Evolutionary conservation across 73 alveolate genomes (phyloP).

Genomic region (Effrenium voratum): DNA sequence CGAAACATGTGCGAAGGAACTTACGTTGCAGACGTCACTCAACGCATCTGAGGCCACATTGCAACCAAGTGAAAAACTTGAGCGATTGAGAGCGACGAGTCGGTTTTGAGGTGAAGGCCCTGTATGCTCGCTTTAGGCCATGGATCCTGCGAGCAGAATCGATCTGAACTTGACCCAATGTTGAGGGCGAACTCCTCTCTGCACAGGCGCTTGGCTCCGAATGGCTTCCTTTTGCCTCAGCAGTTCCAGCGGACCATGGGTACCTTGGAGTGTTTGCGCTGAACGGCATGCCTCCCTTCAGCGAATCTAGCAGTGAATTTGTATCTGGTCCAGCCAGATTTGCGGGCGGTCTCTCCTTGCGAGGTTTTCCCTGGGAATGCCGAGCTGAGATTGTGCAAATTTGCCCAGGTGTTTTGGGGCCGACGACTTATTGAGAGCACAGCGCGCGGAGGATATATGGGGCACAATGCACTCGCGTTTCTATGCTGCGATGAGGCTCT

Average conservation of each 20-base stretch:
- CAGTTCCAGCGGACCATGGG: constrained; percentile 46
- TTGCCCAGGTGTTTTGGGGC: constrained; percentile 13
- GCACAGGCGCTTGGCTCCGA: constrained; percentile 20
- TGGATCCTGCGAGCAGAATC: not conserved
- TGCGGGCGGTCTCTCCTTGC: no score
- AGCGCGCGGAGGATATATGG: not conserved
- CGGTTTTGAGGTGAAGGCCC: constrained; percentile 8
- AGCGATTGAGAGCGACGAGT: not conserved
- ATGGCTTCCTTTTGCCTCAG: constrained; percentile 17
- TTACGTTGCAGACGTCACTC: not conserved
- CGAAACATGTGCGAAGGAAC: no score
- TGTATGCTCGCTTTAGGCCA: constrained; percentile 14
- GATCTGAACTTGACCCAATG: no score
- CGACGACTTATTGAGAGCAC: not conserved
- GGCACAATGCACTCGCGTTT: not conserved
- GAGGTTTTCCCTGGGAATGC: no score
- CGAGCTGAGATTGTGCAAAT: no score
- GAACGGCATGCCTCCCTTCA: no score
- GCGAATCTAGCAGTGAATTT: no score
- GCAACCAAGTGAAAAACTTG: not conserved
- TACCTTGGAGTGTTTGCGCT: no score
- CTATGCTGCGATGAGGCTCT: not conserved
- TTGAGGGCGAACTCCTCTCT: not conserved
- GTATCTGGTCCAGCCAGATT: no score
- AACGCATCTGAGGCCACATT: not conserved